Percentiles rank a stretch among this genome's conserved stretches.
phyloP scores from a whole-genome alignment of 495 filamentous ascomycete species.

The Penicillium canariense region DNA sequence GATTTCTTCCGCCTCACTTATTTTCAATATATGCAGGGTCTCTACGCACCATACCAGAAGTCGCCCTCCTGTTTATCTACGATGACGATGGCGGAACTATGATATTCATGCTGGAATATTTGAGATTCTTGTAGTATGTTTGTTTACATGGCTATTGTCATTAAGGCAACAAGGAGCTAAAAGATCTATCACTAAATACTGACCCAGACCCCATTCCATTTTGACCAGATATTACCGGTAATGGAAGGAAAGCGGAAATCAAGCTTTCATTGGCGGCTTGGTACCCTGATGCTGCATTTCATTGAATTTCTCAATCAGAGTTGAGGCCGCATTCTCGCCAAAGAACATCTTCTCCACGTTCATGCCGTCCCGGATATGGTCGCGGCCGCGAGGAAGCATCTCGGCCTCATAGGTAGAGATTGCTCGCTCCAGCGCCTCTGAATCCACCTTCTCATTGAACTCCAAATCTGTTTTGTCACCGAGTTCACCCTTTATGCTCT shows the following conservation, averaged over 20 bases:
- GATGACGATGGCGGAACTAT: too few relatives aligned
- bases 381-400: constrained; percentile 16
- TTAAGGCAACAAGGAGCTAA: too few relatives aligned
- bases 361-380: constrained; percentile 10
- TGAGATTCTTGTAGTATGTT: too few relatives aligned
- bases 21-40: too few relatives aligned
- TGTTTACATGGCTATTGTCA: not conserved
- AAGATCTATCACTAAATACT: not conserved
- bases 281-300: not conserved
- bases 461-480: not conserved
- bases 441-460: not conserved
- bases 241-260: not conserved
- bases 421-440: constrained; percentile 11
- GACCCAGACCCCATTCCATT: too few relatives aligned
- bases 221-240: not conserved
- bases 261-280: not conserved
- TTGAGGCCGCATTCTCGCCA: constrained; percentile 4
- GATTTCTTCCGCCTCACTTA: too few relatives aligned
- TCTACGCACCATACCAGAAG: too few relatives aligned
- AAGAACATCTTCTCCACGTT: constrained; percentile 13
- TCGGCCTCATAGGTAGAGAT: constrained; percentile 17
- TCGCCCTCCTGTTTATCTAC: too few relatives aligned
- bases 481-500: constrained; percentile 5
- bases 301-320: constrained; percentile 14
- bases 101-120: too few relatives aligned